Evolutionary conservation across 1,284 basidiomycete genomes (phyloP).

Genomic region (Xerocomus minutiporus): DNA sequence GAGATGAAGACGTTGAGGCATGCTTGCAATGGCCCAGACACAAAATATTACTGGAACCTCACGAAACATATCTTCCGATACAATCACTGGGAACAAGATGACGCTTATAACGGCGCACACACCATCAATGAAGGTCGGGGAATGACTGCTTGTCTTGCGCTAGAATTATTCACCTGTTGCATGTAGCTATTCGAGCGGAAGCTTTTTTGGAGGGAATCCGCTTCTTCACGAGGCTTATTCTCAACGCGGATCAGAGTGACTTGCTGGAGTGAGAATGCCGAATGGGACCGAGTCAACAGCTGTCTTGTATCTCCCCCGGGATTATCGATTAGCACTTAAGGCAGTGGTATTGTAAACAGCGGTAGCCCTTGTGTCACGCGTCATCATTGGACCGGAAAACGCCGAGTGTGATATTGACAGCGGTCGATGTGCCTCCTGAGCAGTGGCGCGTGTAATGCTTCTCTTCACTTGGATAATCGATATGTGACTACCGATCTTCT

Average conservation of each 20-base stretch:
- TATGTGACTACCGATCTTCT: conserved; percentile 11
- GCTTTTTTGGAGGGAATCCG: conserved; percentile 36
- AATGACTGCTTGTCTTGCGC: not conserved
- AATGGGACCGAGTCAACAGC: not conserved
- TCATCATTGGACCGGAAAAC: conserved; percentile 15
- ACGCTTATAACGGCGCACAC: conserved; percentile 43
- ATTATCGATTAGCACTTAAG: no score
- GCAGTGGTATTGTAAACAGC: no score
- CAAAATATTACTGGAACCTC: conserved; percentile 43
- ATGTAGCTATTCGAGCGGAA: conserved; percentile 31
- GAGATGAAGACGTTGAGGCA: conserved; percentile 22
- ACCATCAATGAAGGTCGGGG: conserved; percentile 47
- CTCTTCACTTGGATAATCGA: conserved; percentile 13
- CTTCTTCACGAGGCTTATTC: conserved; percentile 35
- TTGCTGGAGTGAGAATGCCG: conserved; percentile 15
- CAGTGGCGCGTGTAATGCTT: conserved; percentile 3
- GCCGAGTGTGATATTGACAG: conserved; percentile 2
- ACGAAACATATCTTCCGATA: conserved; percentile 52
- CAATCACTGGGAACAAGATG: conserved; percentile 32
- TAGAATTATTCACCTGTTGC: conserved; percentile 1
- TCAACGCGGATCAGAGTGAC: conserved; percentile 32
- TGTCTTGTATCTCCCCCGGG: not conserved
- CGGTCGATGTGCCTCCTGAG: conserved; percentile 27
- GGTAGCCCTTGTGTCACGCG: no score
- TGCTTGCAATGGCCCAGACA: conserved; percentile 35